These are phyloP conservation scores for Scleromitrula shiraiana DNA, from an alignment of 2,329 filamentous ascomycete genomes.

Conservation along the genomic window DNA sequence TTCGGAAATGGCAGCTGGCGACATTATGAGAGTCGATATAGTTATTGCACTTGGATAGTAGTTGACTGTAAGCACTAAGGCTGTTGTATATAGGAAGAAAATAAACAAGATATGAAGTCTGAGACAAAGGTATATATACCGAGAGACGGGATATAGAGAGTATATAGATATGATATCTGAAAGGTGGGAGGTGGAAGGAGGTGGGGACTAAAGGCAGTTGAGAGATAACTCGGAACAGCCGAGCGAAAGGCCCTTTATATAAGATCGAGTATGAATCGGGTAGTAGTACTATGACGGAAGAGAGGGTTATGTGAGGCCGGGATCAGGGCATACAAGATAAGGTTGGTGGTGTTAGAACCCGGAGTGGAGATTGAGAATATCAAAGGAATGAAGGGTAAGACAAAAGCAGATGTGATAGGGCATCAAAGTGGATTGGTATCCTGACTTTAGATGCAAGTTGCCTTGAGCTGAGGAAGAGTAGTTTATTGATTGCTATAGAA, in stretches of 20 bases:
- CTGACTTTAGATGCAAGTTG: slow-evolving; percentile 3
- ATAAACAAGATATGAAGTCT: neutral
- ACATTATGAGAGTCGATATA: slow-evolving; percentile 1
- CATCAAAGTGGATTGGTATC: slow-evolving; percentile 4
- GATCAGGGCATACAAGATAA: slow-evolving; percentile 7
- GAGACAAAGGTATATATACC: neutral
- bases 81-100: neutral
- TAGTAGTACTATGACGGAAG: slow-evolving; percentile 7
- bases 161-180: no score
- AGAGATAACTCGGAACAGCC: neutral
- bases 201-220: neutral
- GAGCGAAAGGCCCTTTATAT: neutral
- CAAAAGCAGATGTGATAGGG: slow-evolving; percentile 7
- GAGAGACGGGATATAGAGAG: neutral
- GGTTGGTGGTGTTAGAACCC: neutral
- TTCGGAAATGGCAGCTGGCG: slow-evolving; percentile 9
- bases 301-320: neutral
- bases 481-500: no score
- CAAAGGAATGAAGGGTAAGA: slow-evolving; percentile 4
- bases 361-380: slow-evolving; percentile 8
- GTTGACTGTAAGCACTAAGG: neutral
- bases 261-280: slow-evolving; percentile 1
- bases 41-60: neutral
- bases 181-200: neutral
- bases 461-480: slow-evolving; percentile 2